Evolutionary conservation across 2,329 filamentous ascomycete genomes (phyloP), one percentile per base, ranked within the genome.

Genomic region (Thielaviopsis euricoi): DNA sequence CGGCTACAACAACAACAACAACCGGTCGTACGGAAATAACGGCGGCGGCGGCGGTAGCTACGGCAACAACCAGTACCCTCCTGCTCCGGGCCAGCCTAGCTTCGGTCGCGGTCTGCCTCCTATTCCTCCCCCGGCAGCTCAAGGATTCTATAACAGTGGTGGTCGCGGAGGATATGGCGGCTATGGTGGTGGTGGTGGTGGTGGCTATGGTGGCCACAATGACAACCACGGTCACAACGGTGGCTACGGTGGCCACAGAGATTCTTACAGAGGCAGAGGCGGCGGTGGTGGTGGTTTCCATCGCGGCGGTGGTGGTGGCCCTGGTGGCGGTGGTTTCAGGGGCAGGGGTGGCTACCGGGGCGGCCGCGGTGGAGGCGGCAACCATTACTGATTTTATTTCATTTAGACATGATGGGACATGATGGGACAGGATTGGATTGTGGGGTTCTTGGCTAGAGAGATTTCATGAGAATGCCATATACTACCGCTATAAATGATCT

Each of bases 91-190:
- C 6, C 65, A 68, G 52, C 66, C 69, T 17, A 70, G 70, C 1
- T 77, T 76, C 62, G 72, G 70, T 3, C 64, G 67, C 23, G 71
- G 71, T 17, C 64, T 69, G 17, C 74, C 72, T 13, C 76, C 75
- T 3, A 74, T 75, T 22, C 74, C 74, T n/a, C 73, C 74, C 2
- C 67, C 68, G 4, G 53, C 53, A 2, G 49, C 56, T 19, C 59
- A 58, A 22, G 37, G 46, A 15, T 60, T 52, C 56, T 60, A 60
- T 22, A 60, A 60, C 53, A 57, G 51, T 15, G 54, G 54, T 52
- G 53, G 59, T 29, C 59, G 59, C 7, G 59, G 59, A n/a, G 56
- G 51, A 49, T 48, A 56, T 46, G 40, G 26, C n/a, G 37, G 48
- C 13, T 25, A 52, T 51, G 51, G 54, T 53, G 48, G 55, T 22